phyloP scores from a whole-genome alignment of 805 yeast genomes.

The Yarrowia sp. region DNA sequence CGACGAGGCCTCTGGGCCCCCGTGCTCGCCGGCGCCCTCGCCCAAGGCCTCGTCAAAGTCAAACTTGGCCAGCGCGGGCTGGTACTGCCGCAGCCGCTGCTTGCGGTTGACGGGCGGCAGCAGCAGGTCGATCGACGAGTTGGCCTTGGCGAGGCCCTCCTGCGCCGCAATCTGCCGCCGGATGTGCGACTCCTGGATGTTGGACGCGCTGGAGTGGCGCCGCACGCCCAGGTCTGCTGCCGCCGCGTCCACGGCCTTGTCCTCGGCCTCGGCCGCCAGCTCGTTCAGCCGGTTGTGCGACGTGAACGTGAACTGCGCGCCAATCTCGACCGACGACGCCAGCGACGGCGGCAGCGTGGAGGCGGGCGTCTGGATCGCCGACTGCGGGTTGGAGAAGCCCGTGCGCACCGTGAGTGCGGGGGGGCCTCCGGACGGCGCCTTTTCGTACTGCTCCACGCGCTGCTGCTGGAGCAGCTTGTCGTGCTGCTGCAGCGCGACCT shows the following conservation, averaged over 20 bases:
- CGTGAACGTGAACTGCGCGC: conserved; percentile 35
- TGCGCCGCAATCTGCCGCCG: conserved; percentile 23
- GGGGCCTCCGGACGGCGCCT: conserved; percentile 32
- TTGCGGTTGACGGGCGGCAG: conserved; percentile 30
- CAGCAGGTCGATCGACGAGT: conserved; percentile 28
- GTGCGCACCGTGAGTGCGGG: conserved; percentile 31
- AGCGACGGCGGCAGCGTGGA: conserved; percentile 34
- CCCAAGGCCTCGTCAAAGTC: conserved; percentile 12
- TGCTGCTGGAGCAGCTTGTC: conserved; percentile 1
- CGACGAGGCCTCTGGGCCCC: too few species aligned
- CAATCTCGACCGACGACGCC: conserved; percentile 36
- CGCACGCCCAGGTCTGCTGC: background rate
- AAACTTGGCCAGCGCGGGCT: conserved; percentile 23
- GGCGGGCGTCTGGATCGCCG: conserved; percentile 40
- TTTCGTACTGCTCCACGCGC: conserved; percentile 1
- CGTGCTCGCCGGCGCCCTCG: background rate
- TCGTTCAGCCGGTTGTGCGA: conserved; percentile 24
- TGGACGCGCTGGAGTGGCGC: conserved; percentile 15
- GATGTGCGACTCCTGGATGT: conserved; percentile 18
- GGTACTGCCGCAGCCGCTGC: conserved; percentile 23
- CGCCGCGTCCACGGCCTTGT: background rate
- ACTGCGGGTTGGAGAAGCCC: conserved; percentile 35
- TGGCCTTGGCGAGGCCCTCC: conserved; percentile 13
- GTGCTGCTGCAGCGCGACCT: conserved; percentile 2
- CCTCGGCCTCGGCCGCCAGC: background rate